Percentiles rank a stretch among this genome's conserved stretches.
These are phyloP conservation scores for Neonectria hederae DNA, from an alignment of 2,329 filamentous ascomycete species.

Conservation along the genomic window DNA sequence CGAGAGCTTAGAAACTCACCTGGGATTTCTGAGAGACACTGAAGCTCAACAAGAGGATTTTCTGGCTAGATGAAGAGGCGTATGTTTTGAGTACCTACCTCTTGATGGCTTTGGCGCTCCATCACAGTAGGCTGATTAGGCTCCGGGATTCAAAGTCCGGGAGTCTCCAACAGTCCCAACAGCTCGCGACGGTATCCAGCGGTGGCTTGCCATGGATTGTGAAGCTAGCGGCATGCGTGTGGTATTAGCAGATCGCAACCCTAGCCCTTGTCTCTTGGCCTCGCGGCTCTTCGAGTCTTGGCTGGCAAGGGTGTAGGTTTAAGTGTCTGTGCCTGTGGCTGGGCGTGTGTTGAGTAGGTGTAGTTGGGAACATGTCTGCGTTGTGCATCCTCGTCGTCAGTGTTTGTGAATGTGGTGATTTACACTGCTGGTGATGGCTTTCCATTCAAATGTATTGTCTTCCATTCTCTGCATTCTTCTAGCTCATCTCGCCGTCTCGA, in stretches of 20 bases:
- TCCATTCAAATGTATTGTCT: not conserved
- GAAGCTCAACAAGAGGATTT: not conserved
- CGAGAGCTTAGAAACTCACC: not conserved
- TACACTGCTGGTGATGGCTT: no score
- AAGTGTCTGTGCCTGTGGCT: slow-evolving; percentile 15
- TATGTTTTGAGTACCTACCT: not conserved
- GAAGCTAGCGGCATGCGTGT: slow-evolving; percentile 27
- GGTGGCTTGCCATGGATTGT: slow-evolving; percentile 20
- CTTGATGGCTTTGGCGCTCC: not conserved
- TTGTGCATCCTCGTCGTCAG: not conserved
- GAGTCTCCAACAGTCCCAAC: slow-evolving; percentile 13
- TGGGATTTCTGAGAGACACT: not conserved
- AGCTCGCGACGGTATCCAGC: slow-evolving; percentile 4
- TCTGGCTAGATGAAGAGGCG: not conserved
- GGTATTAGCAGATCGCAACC: slow-evolving; percentile 34
- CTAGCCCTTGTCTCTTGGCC: slow-evolving; percentile 20
- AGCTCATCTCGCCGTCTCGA: not conserved
- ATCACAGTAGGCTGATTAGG: not conserved
- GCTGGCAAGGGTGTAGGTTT: slow-evolving; percentile 25
- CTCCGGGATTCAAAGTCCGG: slow-evolving; percentile 35
- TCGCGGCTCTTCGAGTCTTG: slow-evolving; percentile 39
- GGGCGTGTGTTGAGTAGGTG: not conserved
- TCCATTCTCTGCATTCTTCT: not conserved
- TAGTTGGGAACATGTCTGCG: not conserved
- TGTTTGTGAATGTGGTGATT: not conserved